Evolutionary conservation across 495 filamentous ascomycete species (phyloP).

Genomic region (Aspergillus ostianus): DNA sequence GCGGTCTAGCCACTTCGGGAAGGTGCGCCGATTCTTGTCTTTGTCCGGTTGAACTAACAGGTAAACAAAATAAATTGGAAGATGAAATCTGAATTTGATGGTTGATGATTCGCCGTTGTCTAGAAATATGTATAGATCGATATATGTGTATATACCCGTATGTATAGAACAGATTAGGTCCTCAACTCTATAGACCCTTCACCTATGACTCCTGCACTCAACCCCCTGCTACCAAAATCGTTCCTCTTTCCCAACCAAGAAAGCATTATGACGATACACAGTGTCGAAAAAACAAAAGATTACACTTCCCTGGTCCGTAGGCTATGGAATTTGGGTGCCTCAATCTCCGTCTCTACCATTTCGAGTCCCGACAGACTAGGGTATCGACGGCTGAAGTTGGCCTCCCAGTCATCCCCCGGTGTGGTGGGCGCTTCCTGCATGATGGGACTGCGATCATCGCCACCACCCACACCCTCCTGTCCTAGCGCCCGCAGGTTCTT

Average conservation of each 20-base stretch:
- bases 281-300: neutral
- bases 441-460: constrained; percentile 25
- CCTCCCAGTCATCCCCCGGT: constrained; percentile 62
- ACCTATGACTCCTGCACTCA: neutral
- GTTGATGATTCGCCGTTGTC: constrained; percentile 2
- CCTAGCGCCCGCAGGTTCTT: constrained; percentile 48
- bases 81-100: too few relatives aligned
- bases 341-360: constrained; percentile 75
- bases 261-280: constrained; percentile 7
- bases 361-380: constrained; percentile 78
- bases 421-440: constrained; percentile 24
- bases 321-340: constrained; percentile 39
- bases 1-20: constrained; percentile 6
- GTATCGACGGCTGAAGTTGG: constrained; percentile 76
- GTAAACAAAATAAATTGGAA: too few relatives aligned
- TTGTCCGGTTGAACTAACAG: too few relatives aligned
- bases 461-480: constrained; percentile 8
- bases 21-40: neutral
- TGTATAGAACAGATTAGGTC: constrained; percentile 7
- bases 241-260: constrained; percentile 1
- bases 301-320: constrained; percentile 46
- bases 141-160: constrained; percentile 5
- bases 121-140: constrained; percentile 10
- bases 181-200: neutral
- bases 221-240: neutral